Evolutionary conservation across 1,284 basidiomycete genomes (phyloP).

Genomic region (Anthracocystis panici-leucophaei): DNA sequence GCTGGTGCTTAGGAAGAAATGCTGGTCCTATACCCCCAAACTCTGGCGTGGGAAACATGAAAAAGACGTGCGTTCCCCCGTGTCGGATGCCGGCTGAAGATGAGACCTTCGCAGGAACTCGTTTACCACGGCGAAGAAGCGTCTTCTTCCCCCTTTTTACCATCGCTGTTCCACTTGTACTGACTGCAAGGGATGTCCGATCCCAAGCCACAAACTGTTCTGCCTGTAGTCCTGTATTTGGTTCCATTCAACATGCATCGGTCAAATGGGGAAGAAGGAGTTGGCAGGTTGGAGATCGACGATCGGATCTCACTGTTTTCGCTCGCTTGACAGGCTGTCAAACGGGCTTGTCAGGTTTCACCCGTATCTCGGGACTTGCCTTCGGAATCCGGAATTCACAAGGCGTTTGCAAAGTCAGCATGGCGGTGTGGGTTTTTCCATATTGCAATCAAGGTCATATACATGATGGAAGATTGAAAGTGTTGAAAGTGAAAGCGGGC

Average conservation of each 20-base stretch:
- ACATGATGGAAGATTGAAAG: no score
- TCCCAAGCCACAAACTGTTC: constrained; percentile 3
- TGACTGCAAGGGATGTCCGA: constrained; percentile 6
- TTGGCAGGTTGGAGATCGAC: constrained; percentile 4
- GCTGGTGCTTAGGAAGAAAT: not conserved
- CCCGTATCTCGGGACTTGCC: no score
- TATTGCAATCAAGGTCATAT: not conserved
- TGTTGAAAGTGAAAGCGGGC: no score
- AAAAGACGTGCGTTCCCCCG: not conserved
- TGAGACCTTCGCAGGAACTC: not conserved
- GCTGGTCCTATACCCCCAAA: not conserved
- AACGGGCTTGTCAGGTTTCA: no score
- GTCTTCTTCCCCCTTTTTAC: no score
- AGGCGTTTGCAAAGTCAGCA: constrained; percentile 1
- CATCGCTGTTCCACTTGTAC: no score
- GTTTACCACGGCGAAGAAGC: not conserved
- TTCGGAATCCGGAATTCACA: no score
- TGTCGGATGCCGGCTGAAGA: not conserved
- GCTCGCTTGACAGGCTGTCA: no score
- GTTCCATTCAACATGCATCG: not conserved
- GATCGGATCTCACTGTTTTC: not conserved
- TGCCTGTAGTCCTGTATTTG: not conserved
- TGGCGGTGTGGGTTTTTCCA: not conserved
- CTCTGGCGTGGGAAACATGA: constrained; percentile 10
- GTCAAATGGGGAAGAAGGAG: not conserved